Evolutionary conservation across 495 filamentous ascomycete species (phyloP), one percentile per base, ranked within the genome.

Genomic region (Tuber indicum): DNA sequence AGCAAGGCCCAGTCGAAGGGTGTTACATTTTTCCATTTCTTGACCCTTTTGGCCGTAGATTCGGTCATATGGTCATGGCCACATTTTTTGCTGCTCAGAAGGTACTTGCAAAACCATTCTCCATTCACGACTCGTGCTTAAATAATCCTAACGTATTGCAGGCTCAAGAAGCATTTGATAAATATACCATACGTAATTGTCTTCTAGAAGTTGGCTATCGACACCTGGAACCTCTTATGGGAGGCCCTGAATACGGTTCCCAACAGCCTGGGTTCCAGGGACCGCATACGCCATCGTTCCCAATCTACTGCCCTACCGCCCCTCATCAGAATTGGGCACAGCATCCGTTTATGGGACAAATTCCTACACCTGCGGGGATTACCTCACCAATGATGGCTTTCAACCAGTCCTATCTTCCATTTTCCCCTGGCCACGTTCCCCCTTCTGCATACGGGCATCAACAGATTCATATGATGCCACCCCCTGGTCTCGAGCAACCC

Each of bases 31-130:
- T 78, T 52, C 82, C 79, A 21, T 75, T 71, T 9, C 71, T 75
- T 14, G 82, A 84, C 75, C 16, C 49, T 3, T 42, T 70, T 46
- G 83, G 81, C 52, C 82, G 82, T 44, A 77, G 82, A n/a, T 84
- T 80, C 74, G 82, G 77, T 10, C 79, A 84, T 74, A 71, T 84
- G 72, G 77, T 81, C 8, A 84, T 84, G 82, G 72, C 71, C 14
- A 74, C 79, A 32, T 83, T 82, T 42, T 84, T 78, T 70, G 73
- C 71, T 49, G 82, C 82, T 3, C 79, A 83, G 71, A 84, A 84
- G 79, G 82, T 83, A 75, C 9, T 47, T 72, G 58, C n/a, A 32
- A 58, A 17, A 21, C 73, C 14, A 16, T 49, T 41, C 5, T 36
- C 32, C 23, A 6, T 58, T 47, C 1, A 23, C 12, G 36, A 39